Evolutionary conservation across 805 yeast genomes (phyloP), one percentile per base, ranked within the genome.

Genomic region (Komagataella pastoris): DNA sequence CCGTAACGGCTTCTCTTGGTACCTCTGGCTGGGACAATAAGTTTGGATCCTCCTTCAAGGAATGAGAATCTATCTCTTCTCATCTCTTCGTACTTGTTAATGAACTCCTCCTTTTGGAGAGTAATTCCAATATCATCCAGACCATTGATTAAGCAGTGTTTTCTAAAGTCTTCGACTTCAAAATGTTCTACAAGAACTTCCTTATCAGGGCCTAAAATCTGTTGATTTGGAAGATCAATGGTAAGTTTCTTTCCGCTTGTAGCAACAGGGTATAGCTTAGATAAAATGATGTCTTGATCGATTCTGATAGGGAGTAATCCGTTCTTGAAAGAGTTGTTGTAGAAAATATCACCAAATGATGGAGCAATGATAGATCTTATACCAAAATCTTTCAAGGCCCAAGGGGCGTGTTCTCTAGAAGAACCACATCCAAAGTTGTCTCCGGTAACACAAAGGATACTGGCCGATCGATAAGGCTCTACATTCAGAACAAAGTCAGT

Each of bases 391-490:
- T 89, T 90, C 58, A 93, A 77, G 2, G 99, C 98, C 99, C 99
- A 93, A 53, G 99, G 98, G 40, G 99, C 99, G 64, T 93, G 99
- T 70, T 93, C 99, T 78, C 99, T 88, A 1, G 97, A 90, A 46
- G 97, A 90, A 62, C 99, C 99, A 74, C 99, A 93, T 58, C 99
- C 99, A 65, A 93, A 93, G 75, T 93, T 93, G 65, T 88, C 95
- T 67, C 99, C 99, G 47, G 95, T 81, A 54, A 89, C 96, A 59
- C 91, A 84, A 58, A 93, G 73, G 59, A 91, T 83, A 68, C 85
- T 82, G 18, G 98, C 84, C 21, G 76, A 62, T 58, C 83, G 79
- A 75, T 81, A 91, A 50, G 97, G 96, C 52, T 75, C 85, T 50
- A 80, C 87, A 67, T 93, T 93, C 60, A 93, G 77, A 52, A 86